Percentiles rank a stretch among this genome's conserved stretches.
Evolutionary conservation across 257 asterid genomes (phyloP).

Genomic region (Thymus quinquecostatus): DNA sequence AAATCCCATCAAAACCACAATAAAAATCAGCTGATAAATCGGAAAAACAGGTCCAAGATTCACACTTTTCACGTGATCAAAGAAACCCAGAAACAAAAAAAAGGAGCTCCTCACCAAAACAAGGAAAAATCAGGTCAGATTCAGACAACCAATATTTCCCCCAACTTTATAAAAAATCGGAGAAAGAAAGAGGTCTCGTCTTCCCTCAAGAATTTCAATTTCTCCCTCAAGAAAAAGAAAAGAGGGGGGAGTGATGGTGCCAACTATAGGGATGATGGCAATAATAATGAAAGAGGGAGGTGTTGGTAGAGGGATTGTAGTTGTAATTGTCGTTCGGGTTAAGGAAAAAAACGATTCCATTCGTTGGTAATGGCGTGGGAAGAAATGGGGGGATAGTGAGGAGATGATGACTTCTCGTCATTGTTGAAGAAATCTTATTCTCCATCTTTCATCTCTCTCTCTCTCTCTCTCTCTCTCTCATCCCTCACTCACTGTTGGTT

Average conservation of each 20-base stretch:
- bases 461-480: constrained; percentile 32
- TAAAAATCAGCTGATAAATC: constrained; percentile 20
- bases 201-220: not conserved
- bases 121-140: constrained; percentile 33
- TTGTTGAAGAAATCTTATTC: constrained; percentile 58
- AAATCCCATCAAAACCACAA: constrained; percentile 15
- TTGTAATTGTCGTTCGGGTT: constrained; percentile 50
- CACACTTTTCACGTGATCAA: constrained; percentile 36
- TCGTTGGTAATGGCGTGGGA: constrained; percentile 44
- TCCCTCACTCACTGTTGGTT: constrained; percentile 30
- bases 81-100: constrained; percentile 10
- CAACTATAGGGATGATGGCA: constrained; percentile 30
- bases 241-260: constrained; percentile 31
- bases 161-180: constrained; percentile 2
- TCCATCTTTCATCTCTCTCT: constrained; percentile 36
- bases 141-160: constrained; percentile 33
- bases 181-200: not conserved
- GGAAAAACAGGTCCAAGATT: constrained; percentile 17
- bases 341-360: constrained; percentile 61
- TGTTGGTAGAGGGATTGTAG: constrained; percentile 45
- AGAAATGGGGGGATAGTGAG: constrained; percentile 36
- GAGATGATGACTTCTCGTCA: constrained; percentile 42
- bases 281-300: constrained; percentile 44
- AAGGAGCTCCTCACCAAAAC: constrained; percentile 35
- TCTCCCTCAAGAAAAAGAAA: constrained; percentile 20